phyloP scores from a whole-genome alignment of 805 yeast genomes.

The Zygosaccharomyces kombuchaensis region DNA sequence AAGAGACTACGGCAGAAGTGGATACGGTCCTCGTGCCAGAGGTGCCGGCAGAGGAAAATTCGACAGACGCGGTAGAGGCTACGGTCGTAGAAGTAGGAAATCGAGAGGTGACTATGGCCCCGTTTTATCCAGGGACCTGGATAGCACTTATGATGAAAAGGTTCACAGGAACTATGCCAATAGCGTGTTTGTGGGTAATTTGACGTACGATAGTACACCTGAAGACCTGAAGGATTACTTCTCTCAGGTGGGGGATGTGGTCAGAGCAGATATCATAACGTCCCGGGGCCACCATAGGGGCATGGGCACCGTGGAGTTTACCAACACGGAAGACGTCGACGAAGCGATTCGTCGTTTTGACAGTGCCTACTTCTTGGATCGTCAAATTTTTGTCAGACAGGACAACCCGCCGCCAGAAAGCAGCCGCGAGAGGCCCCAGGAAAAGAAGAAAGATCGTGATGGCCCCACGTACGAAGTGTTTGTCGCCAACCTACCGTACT shows the following conservation, averaged over 20 bases:
- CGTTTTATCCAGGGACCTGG: conserved; percentile 15
- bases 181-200: conserved; percentile 66
- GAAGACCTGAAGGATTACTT: conserved; percentile 56
- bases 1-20: conserved; percentile 35
- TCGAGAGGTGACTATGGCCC: conserved; percentile 19
- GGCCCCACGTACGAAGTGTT: conserved; percentile 51
- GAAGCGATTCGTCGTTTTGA: conserved; percentile 67
- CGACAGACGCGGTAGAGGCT: conserved; percentile 32
- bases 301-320: conserved; percentile 85
- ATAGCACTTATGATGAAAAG: conserved; percentile 35
- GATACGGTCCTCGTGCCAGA: conserved; percentile 38
- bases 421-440: conserved; percentile 24
- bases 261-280: conserved; percentile 75
- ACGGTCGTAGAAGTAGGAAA: conserved; percentile 27
- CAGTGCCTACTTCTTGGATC: conserved; percentile 58
- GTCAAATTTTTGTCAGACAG: conserved; percentile 82
- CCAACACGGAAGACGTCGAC: conserved; percentile 57
- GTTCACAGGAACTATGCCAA: conserved; percentile 56
- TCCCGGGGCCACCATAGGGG: conserved; percentile 77
- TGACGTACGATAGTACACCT: conserved; percentile 60
- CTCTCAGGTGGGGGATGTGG: conserved; percentile 54
- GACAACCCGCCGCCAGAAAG: conserved; percentile 74
- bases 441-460: conserved; percentile 13
- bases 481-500: conserved; percentile 78
- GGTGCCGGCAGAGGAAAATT: conserved; percentile 30